phyloP scores from a whole-genome alignment of 345 rosid species.

The Microthlaspi erraticum region DNA sequence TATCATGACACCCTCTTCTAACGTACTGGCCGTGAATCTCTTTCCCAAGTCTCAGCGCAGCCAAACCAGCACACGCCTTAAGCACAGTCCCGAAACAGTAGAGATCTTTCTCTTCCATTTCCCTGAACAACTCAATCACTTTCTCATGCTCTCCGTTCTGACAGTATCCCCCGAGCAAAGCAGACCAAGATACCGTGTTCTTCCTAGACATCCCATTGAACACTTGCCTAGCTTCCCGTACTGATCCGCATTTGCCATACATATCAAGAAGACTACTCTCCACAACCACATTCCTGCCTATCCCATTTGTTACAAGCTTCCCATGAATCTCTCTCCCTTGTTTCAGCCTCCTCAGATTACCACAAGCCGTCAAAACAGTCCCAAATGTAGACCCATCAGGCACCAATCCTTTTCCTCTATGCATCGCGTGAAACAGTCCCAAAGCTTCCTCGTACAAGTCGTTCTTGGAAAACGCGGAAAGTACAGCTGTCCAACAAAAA shows the following conservation, averaged over 20 bases:
- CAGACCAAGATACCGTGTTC: constrained; percentile 83
- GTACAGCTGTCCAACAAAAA: constrained; percentile 78
- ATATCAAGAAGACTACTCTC: constrained; percentile 91
- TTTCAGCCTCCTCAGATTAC: constrained; percentile 65
- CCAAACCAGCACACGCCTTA: constrained; percentile 86
- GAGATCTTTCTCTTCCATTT: constrained; percentile 60
- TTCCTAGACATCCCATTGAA: constrained; percentile 69
- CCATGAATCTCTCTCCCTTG: constrained; percentile 88
- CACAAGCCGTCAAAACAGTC: constrained; percentile 80
- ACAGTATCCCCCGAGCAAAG: constrained; percentile 83
- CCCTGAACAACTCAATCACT: constrained; percentile 67
- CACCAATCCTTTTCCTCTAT: constrained; percentile 49
- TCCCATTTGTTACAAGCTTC: constrained; percentile 57
- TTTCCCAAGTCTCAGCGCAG: constrained; percentile 74
- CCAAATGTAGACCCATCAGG: constrained; percentile 82
- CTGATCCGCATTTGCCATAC: constrained; percentile 85
- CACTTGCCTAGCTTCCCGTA: constrained; percentile 59
- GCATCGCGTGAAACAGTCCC: constrained; percentile 61
- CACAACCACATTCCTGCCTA: constrained; percentile 61
- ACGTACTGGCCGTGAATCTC: constrained; percentile 90
- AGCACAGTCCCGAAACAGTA: constrained; percentile 85
- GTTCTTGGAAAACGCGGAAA: constrained; percentile 69
- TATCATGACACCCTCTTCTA: constrained; percentile 70
- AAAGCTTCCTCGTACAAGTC: constrained; percentile 66
- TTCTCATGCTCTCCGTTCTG: constrained; percentile 65